Percentiles rank a stretch among this genome's conserved stretches.
Conservation (phyloP, 805 yeast genomes). For the Blastobotrys terrestris region DNA sequence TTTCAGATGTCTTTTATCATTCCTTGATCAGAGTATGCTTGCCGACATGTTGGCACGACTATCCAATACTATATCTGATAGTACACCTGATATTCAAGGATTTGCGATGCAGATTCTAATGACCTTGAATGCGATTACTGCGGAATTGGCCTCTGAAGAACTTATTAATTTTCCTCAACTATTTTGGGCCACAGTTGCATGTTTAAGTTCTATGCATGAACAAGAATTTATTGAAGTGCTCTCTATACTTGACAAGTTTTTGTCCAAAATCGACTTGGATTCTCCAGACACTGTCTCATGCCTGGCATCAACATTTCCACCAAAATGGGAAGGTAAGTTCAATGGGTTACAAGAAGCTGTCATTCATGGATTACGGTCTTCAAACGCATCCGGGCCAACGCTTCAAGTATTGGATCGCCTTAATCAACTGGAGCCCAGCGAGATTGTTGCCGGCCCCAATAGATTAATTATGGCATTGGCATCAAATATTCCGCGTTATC, state of each 20-base stretch:
- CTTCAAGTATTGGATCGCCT: constrained; percentile 67
- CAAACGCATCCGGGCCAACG: constrained; percentile 73
- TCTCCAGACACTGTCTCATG: constrained; percentile 81
- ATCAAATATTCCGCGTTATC: constrained; percentile 75
- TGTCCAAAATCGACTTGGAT: constrained; percentile 80
- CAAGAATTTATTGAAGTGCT: constrained; percentile 86
- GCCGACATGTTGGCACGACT: constrained; percentile 90
- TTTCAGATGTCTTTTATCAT: constrained; percentile 75
- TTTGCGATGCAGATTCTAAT: constrained; percentile 94
- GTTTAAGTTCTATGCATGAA: constrained; percentile 83
- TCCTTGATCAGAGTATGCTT: constrained; percentile 80
- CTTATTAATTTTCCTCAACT: constrained; percentile 85
- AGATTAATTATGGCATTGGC: constrained; percentile 67
- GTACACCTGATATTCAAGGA: constrained; percentile 84
- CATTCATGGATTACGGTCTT: constrained; percentile 76
- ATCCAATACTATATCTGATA: constrained; percentile 89
- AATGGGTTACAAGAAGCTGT: constrained; percentile 80
- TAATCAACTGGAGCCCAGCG: constrained; percentile 60
- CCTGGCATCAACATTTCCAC: constrained; percentile 80
- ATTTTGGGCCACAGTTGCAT: constrained; percentile 93
- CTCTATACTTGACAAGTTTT: constrained; percentile 72
- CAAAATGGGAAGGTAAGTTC: constrained; percentile 92
- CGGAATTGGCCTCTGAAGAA: constrained; percentile 72
- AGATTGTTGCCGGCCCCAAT: constrained; percentile 62
- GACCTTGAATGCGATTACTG: constrained; percentile 90